Conservation (phyloP, 78 protist genomes). For the Dictyostelium intermedium region DNA sequence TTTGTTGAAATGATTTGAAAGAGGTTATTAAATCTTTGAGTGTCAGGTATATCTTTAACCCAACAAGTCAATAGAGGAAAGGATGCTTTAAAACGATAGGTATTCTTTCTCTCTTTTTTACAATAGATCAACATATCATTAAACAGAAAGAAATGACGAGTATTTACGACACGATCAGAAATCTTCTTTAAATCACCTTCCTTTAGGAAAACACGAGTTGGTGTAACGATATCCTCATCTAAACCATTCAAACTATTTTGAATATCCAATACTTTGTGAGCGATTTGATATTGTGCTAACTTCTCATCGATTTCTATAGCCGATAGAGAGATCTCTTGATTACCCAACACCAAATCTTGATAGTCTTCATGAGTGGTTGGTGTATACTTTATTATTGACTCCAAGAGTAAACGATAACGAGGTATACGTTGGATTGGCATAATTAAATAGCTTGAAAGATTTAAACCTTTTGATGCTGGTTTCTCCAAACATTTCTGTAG, state of each 20-base stretch:
- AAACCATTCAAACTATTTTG: conserved; percentile 46
- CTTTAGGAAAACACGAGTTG: conserved; percentile 29
- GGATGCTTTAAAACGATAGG: conserved; percentile 30
- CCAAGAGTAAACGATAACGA: conserved; percentile 57
- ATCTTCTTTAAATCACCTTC: conserved; percentile 74
- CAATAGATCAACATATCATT: conserved; percentile 52
- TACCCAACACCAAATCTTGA: not conserved
- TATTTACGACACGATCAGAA: conserved; percentile 68
- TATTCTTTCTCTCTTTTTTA: conserved; percentile 38
- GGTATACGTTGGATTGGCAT: conserved; percentile 79
- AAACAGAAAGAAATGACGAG: conserved; percentile 61
- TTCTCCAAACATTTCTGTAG: conserved; percentile 45
- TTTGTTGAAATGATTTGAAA: conserved; percentile 55
- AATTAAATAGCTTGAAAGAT: conserved; percentile 36
- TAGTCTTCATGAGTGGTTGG: conserved; percentile 36
- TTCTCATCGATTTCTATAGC: conserved; percentile 58
- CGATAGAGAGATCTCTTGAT: not conserved
- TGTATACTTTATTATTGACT: conserved; percentile 14
- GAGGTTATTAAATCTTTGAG: conserved; percentile 17
- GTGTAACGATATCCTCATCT: conserved; percentile 48
- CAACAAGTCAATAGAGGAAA: conserved; percentile 59
- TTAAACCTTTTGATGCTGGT: conserved; percentile 64
- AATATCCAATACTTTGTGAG: conserved; percentile 69
- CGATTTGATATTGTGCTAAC: conserved; percentile 35
- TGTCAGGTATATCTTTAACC: conserved; percentile 67